phyloP scores from a whole-genome alignment of 805 yeast genomes.

The Pichia paraexigua region DNA sequence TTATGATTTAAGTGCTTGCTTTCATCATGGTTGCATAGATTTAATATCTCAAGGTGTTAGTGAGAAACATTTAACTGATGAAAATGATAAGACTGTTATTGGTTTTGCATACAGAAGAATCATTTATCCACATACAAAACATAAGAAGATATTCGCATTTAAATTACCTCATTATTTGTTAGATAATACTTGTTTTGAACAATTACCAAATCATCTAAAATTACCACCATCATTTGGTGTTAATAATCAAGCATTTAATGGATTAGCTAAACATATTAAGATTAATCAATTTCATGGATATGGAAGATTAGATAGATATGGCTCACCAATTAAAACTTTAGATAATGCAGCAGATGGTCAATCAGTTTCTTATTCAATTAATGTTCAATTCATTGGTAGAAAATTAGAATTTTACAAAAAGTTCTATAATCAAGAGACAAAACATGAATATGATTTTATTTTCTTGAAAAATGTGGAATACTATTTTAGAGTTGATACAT shows the following conservation, averaged over 20 bases:
- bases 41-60: slow-evolving; percentile 6
- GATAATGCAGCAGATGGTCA: slow-evolving; percentile 36
- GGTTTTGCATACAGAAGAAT: slow-evolving; percentile 40
- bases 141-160: slow-evolving; percentile 52
- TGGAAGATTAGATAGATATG: slow-evolving; percentile 40
- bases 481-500: slow-evolving; percentile 18
- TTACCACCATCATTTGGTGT: slow-evolving; percentile 37
- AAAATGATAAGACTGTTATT: slow-evolving; percentile 19
- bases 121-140: slow-evolving; percentile 37
- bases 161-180: slow-evolving; percentile 44
- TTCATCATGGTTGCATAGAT: slow-evolving; percentile 32
- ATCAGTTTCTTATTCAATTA: slow-evolving; percentile 44
- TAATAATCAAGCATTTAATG: slow-evolving; percentile 20
- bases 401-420: slow-evolving; percentile 23
- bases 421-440: slow-evolving; percentile 13
- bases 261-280: slow-evolving; percentile 19
- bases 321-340: slow-evolving; percentile 44
- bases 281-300: slow-evolving; percentile 41
- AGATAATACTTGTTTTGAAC: slow-evolving; percentile 44
- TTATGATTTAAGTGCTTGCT: slow-evolving; percentile 47
- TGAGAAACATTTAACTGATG: slow-evolving; percentile 8
- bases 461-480: slow-evolving; percentile 15
- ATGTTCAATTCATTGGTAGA: slow-evolving; percentile 47
- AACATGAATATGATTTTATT: slow-evolving; percentile 20
- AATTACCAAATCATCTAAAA: slow-evolving; percentile 26